Evolutionary conservation across 2,329 filamentous ascomycete species (phyloP).

Genomic region (Calonectria pseudoturangicola): DNA sequence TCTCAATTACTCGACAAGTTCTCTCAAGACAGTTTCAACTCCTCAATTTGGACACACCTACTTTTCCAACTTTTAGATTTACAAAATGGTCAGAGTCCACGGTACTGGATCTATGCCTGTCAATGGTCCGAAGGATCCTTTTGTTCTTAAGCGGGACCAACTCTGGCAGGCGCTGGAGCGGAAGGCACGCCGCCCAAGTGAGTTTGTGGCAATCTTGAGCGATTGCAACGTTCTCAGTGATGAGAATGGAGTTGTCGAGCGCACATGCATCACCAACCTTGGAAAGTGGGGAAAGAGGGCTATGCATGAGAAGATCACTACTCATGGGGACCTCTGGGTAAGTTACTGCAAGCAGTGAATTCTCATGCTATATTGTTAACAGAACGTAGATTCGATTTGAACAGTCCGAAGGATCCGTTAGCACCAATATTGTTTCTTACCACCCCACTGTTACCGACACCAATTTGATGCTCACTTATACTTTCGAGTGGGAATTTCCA

Average conservation of each 20-base stretch:
- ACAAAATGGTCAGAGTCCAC: constrained; percentile 17
- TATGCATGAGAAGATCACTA: constrained; percentile 15
- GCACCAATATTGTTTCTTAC: constrained; percentile 15
- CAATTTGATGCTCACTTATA: constrained; percentile 11
- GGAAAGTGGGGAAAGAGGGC: constrained; percentile 12
- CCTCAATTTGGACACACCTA: not conserved
- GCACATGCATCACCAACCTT: constrained; percentile 7
- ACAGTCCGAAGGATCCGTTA: constrained; percentile 9
- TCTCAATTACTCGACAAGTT: not conserved
- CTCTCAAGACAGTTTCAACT: no score
- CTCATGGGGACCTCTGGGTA: constrained; percentile 20
- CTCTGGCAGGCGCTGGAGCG: constrained; percentile 11
- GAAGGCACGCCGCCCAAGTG: constrained; percentile 12
- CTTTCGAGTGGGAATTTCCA: constrained; percentile 13
- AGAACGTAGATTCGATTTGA: not conserved
- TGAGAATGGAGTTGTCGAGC: constrained; percentile 10
- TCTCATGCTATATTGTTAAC: not conserved
- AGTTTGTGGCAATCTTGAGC: constrained; percentile 13
- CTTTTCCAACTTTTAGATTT: not conserved
- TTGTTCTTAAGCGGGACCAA: not conserved
- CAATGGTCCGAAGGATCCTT: not conserved
- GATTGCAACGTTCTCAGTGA: not conserved
- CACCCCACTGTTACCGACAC: constrained; percentile 1
- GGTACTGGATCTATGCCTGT: constrained; percentile 13
- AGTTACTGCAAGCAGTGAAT: not conserved